These are phyloP conservation scores for Fonsecaea monophora DNA, from an alignment of 2,329 filamentous ascomycete genomes.

Conservation along the genomic window DNA sequence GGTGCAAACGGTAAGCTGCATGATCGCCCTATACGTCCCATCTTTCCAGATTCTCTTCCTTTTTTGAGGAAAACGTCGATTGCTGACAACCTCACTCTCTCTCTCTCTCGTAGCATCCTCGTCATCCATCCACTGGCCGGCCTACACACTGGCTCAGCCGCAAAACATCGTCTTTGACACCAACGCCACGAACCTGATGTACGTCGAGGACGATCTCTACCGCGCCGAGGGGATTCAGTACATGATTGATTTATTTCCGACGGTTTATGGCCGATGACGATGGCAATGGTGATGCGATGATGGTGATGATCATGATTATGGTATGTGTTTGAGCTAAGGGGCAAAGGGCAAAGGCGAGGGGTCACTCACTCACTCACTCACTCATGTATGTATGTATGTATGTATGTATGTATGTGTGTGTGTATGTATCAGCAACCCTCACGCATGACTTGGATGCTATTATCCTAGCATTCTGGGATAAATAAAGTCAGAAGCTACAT, in stretches of 20 bases:
- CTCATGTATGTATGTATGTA: too few relatives aligned
- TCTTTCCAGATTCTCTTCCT: background rate
- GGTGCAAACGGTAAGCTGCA: constrained; percentile 16
- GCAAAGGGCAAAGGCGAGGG: too few relatives aligned
- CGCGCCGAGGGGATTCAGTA: constrained; percentile 46
- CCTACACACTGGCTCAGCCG: constrained; percentile 49
- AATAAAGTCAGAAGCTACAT: too few relatives aligned
- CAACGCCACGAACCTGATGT: constrained; percentile 51
- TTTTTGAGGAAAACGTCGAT: background rate
- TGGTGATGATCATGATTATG: too few relatives aligned
- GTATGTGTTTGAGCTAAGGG: too few relatives aligned
- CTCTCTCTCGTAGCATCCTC: constrained; percentile 24
- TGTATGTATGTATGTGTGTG: too few relatives aligned
- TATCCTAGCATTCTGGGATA: too few relatives aligned
- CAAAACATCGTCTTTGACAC: constrained; percentile 60
- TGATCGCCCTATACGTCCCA: background rate
- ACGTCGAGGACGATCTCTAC: constrained; percentile 56
- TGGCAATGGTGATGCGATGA: too few relatives aligned
- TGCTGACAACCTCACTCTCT: background rate
- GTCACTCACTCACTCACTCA: too few relatives aligned
- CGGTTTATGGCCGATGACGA: too few relatives aligned
- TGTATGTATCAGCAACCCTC: too few relatives aligned
- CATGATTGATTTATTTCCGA: constrained; percentile 12
- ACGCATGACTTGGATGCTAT: too few relatives aligned
- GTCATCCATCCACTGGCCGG: constrained; percentile 50